Base-by-base conservation (phyloP, 2,329 filamentous ascomycete species). In the Penicillium sp. region DNA sequence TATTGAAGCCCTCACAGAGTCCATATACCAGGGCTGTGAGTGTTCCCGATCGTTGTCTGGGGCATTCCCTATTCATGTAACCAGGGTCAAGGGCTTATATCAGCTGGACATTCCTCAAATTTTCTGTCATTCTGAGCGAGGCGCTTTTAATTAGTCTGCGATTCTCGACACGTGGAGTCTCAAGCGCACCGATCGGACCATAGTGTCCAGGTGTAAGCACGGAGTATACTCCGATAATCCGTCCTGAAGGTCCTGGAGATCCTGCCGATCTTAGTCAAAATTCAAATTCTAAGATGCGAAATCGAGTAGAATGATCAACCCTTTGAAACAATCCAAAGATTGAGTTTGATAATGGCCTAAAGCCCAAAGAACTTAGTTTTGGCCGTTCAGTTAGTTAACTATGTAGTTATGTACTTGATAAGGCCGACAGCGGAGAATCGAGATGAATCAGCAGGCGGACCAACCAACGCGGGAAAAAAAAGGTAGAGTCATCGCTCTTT, bases 391-490 rank as follows among this genome's bases (percentile, higher is more conserved):
- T 9, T 8, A 23, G 20, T 23, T 23, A 23, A 23, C 20, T 23
- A 23, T 23, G 15, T 23, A 23, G 4, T 23, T 23, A 23, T 4
- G 4, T 23, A 23, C 1, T 23, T 23, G 15, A 9, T 18, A 18
- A 37, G 9, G 33, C 33, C 33, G 33, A 20, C 8, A 15, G 42
- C 38, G 28, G 33, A 37, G 20, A 18, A 23, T 23, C 20, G 20
- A 23, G 56, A 59, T 54, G 56, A 58, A 47, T 60, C 56, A 60
- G 56, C 57, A 40, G 50, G 40, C 39, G 32, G 38, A 13, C 33
- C 20, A 44, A 45, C 43, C 45, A 48, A 38, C 35, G 38, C 12
- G 44, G 37, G 44, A 47, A 55, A 59, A 60, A 57, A 49, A 50
- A 47, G 44, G 46, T 42, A 51, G 55, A 59, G 57, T 59, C 58